Percentiles rank a stretch among this genome's conserved stretches.
Evolutionary conservation across 306 rosid genomes (phyloP).

Genomic region (Dalbergia oliveri): DNA sequence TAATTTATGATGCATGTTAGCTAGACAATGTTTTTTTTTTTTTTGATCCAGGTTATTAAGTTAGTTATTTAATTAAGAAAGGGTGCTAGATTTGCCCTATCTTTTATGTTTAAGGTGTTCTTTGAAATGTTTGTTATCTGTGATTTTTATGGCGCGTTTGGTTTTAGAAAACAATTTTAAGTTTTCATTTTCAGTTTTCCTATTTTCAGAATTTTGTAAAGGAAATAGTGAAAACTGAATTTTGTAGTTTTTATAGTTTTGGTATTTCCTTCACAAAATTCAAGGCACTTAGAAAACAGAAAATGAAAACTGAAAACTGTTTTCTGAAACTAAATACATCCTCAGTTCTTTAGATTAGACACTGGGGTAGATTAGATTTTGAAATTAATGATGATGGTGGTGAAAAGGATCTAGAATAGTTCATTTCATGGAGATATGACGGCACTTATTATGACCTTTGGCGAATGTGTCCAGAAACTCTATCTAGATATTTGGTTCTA

Average conservation of each 20-base stretch:
- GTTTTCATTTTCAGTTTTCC: no score
- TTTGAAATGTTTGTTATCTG: background rate
- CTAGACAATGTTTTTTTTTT: no score
- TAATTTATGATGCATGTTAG: background rate
- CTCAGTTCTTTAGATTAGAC: background rate
- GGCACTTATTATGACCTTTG: background rate
- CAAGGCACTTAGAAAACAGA: no score
- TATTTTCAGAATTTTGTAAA: no score
- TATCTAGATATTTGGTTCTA: background rate
- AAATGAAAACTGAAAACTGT: no score
- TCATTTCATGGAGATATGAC: background rate
- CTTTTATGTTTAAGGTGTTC: background rate
- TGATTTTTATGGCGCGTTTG: background rate
- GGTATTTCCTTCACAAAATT: no score
- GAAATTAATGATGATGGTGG: conserved; percentile 11
- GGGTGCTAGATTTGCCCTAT: conserved; percentile 7
- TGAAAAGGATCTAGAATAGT: conserved; percentile 16
- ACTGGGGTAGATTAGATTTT: conserved; percentile 7
- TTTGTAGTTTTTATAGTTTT: no score
- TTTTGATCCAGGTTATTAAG: background rate
- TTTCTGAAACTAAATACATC: no score
- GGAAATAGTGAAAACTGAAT: no score
- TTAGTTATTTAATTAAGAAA: background rate
- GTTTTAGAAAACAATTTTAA: no score
- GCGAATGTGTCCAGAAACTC: background rate